Conservation (phyloP, 768 basidiomycete genomes). For the Gloeopeniophorella convolvens region DNA sequence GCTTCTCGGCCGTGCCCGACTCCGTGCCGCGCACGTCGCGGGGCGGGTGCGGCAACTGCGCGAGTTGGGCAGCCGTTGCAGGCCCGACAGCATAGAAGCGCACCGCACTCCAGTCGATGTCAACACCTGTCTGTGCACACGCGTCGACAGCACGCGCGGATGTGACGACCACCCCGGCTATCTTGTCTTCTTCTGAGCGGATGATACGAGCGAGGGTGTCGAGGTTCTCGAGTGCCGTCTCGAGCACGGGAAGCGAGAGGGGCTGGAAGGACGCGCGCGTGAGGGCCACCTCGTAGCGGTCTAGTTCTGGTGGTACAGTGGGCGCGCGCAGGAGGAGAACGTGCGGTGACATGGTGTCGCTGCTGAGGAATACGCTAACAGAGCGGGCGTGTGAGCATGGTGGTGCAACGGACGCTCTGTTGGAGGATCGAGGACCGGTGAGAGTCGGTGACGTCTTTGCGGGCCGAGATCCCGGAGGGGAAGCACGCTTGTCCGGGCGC, state of each 20-base stretch:
- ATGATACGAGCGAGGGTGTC: constrained; percentile 35
- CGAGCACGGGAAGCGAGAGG: constrained; percentile 63
- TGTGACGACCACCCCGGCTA: constrained; percentile 67
- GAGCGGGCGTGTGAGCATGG: too few species aligned
- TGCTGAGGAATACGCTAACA: neutral
- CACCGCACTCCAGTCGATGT: constrained; percentile 41
- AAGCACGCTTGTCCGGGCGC: too few species aligned
- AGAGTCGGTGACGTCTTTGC: neutral
- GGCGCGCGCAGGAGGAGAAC: constrained; percentile 41
- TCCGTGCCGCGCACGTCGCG: constrained; percentile 39
- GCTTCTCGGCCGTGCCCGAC: constrained; percentile 61
- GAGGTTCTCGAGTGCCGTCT: constrained; percentile 53
- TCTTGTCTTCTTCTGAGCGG: constrained; percentile 27
- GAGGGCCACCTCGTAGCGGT: constrained; percentile 57
- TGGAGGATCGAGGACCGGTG: too few species aligned
- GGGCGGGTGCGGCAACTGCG: constrained; percentile 26
- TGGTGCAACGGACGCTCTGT: too few species aligned
- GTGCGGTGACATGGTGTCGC: constrained; percentile 15
- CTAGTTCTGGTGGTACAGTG: constrained; percentile 30
- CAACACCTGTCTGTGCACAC: constrained; percentile 34
- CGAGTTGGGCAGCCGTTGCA: constrained; percentile 43
- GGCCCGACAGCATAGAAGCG: constrained; percentile 81
- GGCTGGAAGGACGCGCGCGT: constrained; percentile 41
- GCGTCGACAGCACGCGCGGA: constrained; percentile 74
- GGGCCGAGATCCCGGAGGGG: neutral